A percentile compares a stretch with the other conserved stretches of the same genome.
phyloP scores from a whole-genome alignment of 805 yeast genomes.

The Ogataea trehalophila region DNA sequence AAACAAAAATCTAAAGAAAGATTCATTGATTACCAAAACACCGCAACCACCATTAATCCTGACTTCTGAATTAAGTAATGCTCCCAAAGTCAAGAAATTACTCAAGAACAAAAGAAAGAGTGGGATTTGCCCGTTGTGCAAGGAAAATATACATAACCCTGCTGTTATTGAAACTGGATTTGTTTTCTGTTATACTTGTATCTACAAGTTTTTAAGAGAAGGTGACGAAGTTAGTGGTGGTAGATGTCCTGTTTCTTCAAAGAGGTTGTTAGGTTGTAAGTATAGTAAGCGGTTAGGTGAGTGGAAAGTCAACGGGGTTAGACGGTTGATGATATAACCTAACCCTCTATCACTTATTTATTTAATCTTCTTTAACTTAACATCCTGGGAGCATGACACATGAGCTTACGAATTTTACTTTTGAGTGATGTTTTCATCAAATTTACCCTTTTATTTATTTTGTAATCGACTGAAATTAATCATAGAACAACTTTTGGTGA shows the following conservation, averaged over 20 bases:
- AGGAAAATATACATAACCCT: constrained; percentile 62
- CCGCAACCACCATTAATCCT: constrained; percentile 28
- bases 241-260: constrained; percentile 80
- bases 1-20: constrained; percentile 47
- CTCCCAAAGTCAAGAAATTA: constrained; percentile 11
- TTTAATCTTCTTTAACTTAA: neutral
- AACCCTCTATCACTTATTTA: neutral
- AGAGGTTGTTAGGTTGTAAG: constrained; percentile 63
- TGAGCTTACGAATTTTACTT: neutral
- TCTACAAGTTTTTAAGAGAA: constrained; percentile 55
- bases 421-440: neutral
- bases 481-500: neutral
- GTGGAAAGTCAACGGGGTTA: constrained; percentile 72
- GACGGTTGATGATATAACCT: constrained; percentile 64
- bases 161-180: constrained; percentile 89
- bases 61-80: constrained; percentile 9
- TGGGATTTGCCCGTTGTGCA: constrained; percentile 63
- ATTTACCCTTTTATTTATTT: no score
- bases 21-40: constrained; percentile 25
- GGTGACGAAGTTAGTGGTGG: constrained; percentile 50
- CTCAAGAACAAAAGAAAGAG: constrained; percentile 26
- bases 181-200: constrained; percentile 86
- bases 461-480: neutral
- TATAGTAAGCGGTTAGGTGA: constrained; percentile 51
- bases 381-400: neutral